Percentiles rank a stretch among this genome's conserved stretches.
phyloP scores from a whole-genome alignment of 2,329 filamentous ascomycete genomes.

The Fusarium foetens region DNA sequence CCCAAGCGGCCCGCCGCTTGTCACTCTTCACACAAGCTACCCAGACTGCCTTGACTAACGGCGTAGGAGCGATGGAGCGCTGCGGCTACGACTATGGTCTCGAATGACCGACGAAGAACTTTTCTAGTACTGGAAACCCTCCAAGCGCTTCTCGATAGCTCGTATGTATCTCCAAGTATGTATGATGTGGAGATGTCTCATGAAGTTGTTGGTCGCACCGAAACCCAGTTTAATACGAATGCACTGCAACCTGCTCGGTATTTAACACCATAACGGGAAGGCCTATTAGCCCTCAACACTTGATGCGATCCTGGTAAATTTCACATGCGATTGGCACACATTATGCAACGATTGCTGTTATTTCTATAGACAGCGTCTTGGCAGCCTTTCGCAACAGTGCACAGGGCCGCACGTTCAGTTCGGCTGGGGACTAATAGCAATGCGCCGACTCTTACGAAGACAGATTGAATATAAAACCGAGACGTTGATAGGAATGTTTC shows the following conservation, averaged over 20 bases:
- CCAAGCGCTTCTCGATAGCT: not conserved
- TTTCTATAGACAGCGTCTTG: not conserved
- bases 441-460: no score
- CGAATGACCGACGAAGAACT: not conserved
- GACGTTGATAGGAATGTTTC: fast-evolving
- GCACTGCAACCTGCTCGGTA: not conserved
- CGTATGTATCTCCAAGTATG: not conserved
- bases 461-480: fast-evolving
- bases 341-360: not conserved
- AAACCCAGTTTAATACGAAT: not conserved
- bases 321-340: not conserved
- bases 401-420: not conserved
- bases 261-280: not conserved
- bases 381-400: not conserved
- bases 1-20: not conserved
- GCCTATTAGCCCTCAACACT: not conserved
- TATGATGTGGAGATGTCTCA: not conserved
- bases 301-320: not conserved
- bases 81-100: not conserved
- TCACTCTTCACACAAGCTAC: not conserved
- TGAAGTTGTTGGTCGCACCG: not conserved
- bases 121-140: fast-evolving
- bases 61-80: not conserved
- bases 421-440: no score
- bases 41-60: not conserved